phyloP scores from a whole-genome alignment of 345 rosid genomes.

The Populus pruinosa region DNA sequence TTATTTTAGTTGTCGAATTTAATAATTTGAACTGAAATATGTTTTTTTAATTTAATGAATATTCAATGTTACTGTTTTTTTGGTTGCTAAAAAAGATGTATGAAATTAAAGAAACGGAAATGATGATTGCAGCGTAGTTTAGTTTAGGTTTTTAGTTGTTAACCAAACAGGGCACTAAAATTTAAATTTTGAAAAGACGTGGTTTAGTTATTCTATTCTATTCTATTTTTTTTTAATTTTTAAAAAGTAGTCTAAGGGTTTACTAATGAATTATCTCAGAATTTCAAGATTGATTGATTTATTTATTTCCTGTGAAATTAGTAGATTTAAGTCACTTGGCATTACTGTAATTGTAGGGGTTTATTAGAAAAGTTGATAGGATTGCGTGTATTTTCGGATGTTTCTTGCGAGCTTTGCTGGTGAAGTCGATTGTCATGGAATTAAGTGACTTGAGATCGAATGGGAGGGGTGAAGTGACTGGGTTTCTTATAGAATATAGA shows the following conservation, averaged over 20 bases:
- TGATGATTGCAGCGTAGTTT: neutral
- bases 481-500: neutral
- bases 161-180: neutral
- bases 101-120: neutral
- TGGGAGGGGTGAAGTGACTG: neutral
- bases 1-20: neutral
- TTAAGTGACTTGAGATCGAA: neutral
- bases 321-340: neutral
- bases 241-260: neutral
- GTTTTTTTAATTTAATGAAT: neutral
- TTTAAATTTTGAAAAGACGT: neutral
- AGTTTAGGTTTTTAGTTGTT: neutral
- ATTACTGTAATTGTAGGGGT: neutral
- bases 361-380: neutral
- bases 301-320: neutral
- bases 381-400: neutral
- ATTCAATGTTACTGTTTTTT: slow-evolving; percentile 6
- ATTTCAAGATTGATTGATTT: neutral
- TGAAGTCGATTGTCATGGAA: neutral
- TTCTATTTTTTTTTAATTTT: neutral
- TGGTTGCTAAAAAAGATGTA: slow-evolving; percentile 10
- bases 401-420: neutral
- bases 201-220: no score
- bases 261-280: neutral
- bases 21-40: neutral